phyloP scores from a whole-genome alignment of 2,329 filamentous ascomycete species.

The Tolypocladium sp. region DNA sequence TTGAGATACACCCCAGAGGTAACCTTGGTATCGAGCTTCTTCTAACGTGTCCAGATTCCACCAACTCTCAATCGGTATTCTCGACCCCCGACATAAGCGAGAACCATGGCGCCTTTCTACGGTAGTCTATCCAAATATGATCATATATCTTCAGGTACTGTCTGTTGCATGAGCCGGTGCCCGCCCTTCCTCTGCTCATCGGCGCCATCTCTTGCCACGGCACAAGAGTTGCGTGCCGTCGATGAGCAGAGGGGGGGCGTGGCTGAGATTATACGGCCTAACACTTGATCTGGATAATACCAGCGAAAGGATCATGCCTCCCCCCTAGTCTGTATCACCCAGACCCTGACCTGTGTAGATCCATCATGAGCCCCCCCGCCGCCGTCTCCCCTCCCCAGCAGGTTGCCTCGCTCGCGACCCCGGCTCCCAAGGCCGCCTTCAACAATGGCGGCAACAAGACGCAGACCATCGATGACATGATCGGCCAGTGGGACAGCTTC shows the following conservation, averaged over 20 bases:
- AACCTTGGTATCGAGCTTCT: background rate
- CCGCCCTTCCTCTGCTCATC: slow-evolving; percentile 11
- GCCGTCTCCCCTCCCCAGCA: slow-evolving; percentile 52
- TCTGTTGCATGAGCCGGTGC: slow-evolving; percentile 57
- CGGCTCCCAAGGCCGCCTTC: slow-evolving; percentile 32
- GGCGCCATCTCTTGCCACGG: background rate
- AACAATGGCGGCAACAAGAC: slow-evolving; percentile 15
- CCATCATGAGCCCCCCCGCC: slow-evolving; percentile 70
- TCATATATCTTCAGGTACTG: slow-evolving; percentile 30
- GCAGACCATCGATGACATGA: slow-evolving; percentile 54
- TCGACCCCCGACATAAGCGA: slow-evolving; percentile 8
- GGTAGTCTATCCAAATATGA: slow-evolving; percentile 26
- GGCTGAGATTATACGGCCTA: slow-evolving; percentile 83
- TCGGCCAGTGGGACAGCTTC: slow-evolving; percentile 74
- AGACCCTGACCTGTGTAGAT: slow-evolving; percentile 20
- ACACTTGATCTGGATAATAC: slow-evolving; percentile 99
- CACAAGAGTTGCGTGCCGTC: background rate
- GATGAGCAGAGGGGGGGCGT: slow-evolving; percentile 12
- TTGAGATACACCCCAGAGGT: background rate
- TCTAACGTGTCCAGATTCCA: slow-evolving; percentile 5
- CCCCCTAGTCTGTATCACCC: slow-evolving; percentile 23
- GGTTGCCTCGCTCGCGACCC: slow-evolving; percentile 34
- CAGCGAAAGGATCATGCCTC: slow-evolving; percentile 98
- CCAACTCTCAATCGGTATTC: slow-evolving; percentile 15
- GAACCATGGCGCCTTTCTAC: slow-evolving; percentile 24